phyloP scores from a whole-genome alignment of 306 rosid genomes.

The Gillenia trifoliata region DNA sequence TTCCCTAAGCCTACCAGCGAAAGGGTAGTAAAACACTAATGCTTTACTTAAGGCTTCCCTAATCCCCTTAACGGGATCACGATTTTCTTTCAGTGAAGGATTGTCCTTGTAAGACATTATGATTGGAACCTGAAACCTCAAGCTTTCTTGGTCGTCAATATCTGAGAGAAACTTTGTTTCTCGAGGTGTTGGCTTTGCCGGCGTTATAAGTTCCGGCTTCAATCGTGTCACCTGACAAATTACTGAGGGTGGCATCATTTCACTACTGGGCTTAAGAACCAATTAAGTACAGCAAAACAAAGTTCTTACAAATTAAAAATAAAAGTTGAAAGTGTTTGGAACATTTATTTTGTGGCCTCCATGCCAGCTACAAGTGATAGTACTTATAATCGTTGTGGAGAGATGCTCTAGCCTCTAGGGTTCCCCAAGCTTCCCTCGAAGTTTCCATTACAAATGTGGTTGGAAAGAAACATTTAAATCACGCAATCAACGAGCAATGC shows the following conservation, averaged over 20 bases:
- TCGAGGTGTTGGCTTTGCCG: slow-evolving; percentile 19
- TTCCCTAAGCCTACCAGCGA: slow-evolving; percentile 33
- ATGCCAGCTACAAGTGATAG: not conserved
- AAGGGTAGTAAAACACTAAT: slow-evolving; percentile 30
- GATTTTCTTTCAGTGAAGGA: not conserved
- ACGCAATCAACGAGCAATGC: too few relatives aligned
- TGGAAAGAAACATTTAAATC: too few relatives aligned
- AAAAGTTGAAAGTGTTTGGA: not conserved
- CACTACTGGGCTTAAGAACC: not conserved
- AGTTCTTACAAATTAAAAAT: too few relatives aligned
- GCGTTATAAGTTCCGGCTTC: slow-evolving; percentile 13
- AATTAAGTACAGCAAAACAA: too few relatives aligned
- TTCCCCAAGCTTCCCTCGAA: too few relatives aligned
- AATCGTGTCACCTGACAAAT: slow-evolving; percentile 10
- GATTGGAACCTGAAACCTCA: not conserved
- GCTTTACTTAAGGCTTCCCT: slow-evolving; percentile 20
- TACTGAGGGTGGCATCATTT: not conserved
- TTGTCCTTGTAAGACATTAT: slow-evolving; percentile 6
- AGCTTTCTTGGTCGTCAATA: slow-evolving; percentile 27
- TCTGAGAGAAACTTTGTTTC: slow-evolving; percentile 28
- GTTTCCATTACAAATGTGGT: too few relatives aligned
- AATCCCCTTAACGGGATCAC: slow-evolving; percentile 6
- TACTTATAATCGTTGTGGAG: too few relatives aligned
- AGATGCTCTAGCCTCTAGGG: too few relatives aligned
- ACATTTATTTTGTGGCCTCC: not conserved